Percentiles rank a stretch among this genome's conserved stretches.
Conservation (phyloP, 2,329 filamentous ascomycete species). For the Ascochyta viciae-villosae region DNA sequence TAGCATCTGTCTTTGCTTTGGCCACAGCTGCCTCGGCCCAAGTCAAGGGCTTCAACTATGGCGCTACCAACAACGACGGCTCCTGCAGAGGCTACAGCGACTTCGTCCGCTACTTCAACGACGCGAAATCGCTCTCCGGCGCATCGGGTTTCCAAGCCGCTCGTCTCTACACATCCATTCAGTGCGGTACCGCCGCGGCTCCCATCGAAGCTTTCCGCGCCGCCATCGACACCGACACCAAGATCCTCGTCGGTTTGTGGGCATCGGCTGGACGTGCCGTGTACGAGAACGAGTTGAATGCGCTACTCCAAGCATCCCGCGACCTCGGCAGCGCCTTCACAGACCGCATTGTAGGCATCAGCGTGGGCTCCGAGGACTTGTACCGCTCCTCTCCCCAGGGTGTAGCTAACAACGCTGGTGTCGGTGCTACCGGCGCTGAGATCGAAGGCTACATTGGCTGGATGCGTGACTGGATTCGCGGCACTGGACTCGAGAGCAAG, state of each 20-base stretch:
- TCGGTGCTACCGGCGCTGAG: conserved; percentile 66
- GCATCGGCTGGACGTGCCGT: conserved; percentile 68
- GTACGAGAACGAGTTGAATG: conserved; percentile 76
- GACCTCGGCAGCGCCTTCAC: conserved; percentile 72
- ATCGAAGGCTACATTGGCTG: conserved; percentile 74
- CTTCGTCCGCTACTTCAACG: conserved; percentile 73
- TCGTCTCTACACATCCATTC: conserved; percentile 75
- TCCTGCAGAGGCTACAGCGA: conserved; percentile 66
- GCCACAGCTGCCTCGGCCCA: conserved; percentile 34
- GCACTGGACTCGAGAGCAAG: conserved; percentile 64
- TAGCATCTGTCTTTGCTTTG: conserved; percentile 25
- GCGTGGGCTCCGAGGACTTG: conserved; percentile 81
- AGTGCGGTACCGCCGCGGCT: conserved; percentile 66
- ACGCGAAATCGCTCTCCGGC: conserved; percentile 68
- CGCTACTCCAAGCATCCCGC: conserved; percentile 71
- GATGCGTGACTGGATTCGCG: conserved; percentile 68
- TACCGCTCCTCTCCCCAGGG: conserved; percentile 67
- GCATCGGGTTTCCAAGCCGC: conserved; percentile 71
- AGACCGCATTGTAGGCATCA: conserved; percentile 77
- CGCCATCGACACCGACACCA: conserved; percentile 75
- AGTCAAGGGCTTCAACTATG: conserved; percentile 73
- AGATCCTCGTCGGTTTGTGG: conserved; percentile 84
- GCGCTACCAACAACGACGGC: conserved; percentile 66
- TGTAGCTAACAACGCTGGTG: conserved; percentile 65
- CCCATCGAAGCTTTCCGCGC: conserved; percentile 46